These are phyloP conservation scores for Exophiala viscosa DNA, from an alignment of 2,329 filamentous ascomycete genomes.

Conservation along the genomic window DNA sequence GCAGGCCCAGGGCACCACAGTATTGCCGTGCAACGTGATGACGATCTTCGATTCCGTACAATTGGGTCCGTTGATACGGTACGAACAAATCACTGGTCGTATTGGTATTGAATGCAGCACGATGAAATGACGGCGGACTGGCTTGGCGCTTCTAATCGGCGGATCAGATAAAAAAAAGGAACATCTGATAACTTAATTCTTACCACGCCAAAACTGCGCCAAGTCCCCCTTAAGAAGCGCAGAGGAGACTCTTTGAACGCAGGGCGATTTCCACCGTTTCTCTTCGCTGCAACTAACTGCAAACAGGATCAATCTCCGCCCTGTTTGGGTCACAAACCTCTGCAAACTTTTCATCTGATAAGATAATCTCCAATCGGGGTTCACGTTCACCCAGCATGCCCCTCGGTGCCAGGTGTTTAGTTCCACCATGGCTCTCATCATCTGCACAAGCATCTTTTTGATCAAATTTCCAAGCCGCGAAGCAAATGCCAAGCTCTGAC, in stretches of 20 bases:
- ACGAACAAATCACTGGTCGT: background rate
- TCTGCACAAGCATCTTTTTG: too few species aligned
- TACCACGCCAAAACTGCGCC: background rate
- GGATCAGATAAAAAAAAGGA: conserved; percentile 14
- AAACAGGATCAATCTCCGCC: background rate
- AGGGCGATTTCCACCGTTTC: background rate
- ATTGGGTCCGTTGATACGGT: background rate
- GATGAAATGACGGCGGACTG: background rate
- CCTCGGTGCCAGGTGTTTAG: too few species aligned
- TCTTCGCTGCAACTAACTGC: background rate
- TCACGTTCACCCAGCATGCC: background rate
- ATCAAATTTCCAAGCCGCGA: too few species aligned
- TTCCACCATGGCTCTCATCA: too few species aligned
- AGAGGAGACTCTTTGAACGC: background rate
- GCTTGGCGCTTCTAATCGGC: background rate
- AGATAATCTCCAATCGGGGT: conserved; percentile 16
- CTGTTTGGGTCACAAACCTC: background rate
- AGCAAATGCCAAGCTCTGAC: too few species aligned
- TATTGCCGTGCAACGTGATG: background rate
- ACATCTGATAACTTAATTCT: conserved; percentile 18
- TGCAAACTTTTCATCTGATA: conserved; percentile 24
- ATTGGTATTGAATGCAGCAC: background rate
- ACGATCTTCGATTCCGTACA: background rate
- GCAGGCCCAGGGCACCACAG: background rate
- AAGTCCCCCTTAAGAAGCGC: background rate